These are phyloP conservation scores for Trichoderma asperellum DNA, from an alignment of 2,329 filamentous ascomycete genomes.

Conservation along the genomic window DNA sequence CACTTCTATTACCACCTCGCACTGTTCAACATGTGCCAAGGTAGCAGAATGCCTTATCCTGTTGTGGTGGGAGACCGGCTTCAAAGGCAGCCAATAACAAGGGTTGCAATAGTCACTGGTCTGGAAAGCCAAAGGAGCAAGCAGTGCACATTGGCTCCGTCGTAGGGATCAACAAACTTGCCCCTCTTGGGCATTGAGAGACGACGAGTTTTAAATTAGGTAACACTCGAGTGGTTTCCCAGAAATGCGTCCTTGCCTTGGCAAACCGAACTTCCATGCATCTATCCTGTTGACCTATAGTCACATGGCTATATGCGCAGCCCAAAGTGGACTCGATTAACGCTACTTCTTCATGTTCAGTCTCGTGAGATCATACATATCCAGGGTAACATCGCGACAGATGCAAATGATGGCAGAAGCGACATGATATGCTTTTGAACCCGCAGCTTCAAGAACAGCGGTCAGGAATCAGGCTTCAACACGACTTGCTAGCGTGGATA, in stretches of 20 bases:
- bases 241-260: conserved; percentile 19
- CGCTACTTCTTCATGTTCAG: conserved; percentile 19
- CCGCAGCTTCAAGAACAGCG: conserved; percentile 16
- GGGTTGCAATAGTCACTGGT: background rate
- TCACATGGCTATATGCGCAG: conserved; percentile 27
- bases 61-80: background rate
- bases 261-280: background rate
- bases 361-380: conserved; percentile 18
- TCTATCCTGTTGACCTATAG: conserved; percentile 17
- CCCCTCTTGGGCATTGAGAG: conserved; percentile 15
- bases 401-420: conserved; percentile 7
- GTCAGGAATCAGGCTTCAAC: conserved; percentile 18
- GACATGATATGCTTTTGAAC: conserved; percentile 7
- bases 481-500: background rate
- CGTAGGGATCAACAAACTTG: conserved; percentile 1
- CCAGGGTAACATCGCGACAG: conserved; percentile 23
- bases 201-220: conserved; percentile 5
- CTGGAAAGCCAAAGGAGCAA: background rate
- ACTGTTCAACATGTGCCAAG: conserved; percentile 18
- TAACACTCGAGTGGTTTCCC: conserved; percentile 3
- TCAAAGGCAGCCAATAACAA: conserved; percentile 25
- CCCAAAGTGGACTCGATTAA: conserved; percentile 9
- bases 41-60: background rate
- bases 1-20: conserved; percentile 10
- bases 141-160: background rate